Evolutionary conservation across 805 yeast genomes (phyloP), one percentile per base, ranked within the genome.

Genomic region (Candida nemodendra): DNA sequence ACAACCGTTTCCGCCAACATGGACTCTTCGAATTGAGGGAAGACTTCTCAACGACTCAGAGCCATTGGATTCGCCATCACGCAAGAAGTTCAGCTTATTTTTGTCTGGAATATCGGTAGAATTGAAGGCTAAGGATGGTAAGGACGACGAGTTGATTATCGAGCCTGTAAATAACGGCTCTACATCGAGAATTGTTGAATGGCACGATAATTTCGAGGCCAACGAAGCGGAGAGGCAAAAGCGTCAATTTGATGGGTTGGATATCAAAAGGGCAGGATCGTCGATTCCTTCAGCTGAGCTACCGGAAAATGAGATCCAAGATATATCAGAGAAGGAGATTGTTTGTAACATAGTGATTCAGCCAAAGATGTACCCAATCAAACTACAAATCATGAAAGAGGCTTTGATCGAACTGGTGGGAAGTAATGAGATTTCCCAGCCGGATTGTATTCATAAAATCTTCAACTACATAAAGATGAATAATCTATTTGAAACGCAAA

Each of bases 11-110:
- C 56, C 51, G 3, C 74, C 86, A 3, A 59, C 76, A 1, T 91
- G 97, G 97, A 84, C 93, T 1, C 71, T 91, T 48, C 72, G 95
- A 40, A 75, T 93, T 18, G 98, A 93, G 62, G 99, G 99, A 11
- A 70, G 90, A 42, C 65, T 87, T 17, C 65, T 90, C 14, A 65
- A 73, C 47, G 62, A 58, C 51, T 57, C 57, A 6, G 72, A 68
- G 35, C 65, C 70, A 8, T 71, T 70, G 1, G 76, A 71, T 18
- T 74, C 70, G 27, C 68, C 76, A 2, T 47, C 50, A 3, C 72
- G 82, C 52, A 71, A 74, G 21, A 80, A 82, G 50, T 85, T 90
- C 62, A 81, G 89, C 45, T 73, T 90, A 2, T 86, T 87, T 52
- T 70, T 93, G 50, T 80, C 90, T 6, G 90, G 91, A 13, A 76